Conservation (phyloP, 768 basidiomycete genomes). For the Suillus placidus region DNA sequence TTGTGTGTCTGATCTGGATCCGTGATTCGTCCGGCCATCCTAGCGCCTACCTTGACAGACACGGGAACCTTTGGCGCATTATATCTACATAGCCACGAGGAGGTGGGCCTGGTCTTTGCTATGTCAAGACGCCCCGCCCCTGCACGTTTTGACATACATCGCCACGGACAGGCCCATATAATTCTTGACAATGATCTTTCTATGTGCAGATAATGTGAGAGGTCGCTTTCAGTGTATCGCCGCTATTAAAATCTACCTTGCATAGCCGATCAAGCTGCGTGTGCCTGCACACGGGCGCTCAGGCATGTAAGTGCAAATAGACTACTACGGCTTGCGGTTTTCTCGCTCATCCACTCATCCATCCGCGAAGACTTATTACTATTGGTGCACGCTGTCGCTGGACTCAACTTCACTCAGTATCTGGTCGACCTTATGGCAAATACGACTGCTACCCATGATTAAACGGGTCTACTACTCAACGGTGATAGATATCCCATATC, state of each 20-base stretch:
- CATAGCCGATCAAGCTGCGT: background rate
- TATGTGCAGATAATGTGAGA: background rate
- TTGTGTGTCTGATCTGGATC: background rate
- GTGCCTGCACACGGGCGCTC: background rate
- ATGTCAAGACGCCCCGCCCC: background rate
- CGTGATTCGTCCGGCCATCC: background rate
- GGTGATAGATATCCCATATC: background rate
- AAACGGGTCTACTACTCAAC: conserved; percentile 11
- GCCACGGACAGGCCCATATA: background rate
- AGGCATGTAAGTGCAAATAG: background rate
- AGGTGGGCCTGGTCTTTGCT: background rate
- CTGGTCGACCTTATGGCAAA: conserved; percentile 14
- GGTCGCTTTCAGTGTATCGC: background rate
- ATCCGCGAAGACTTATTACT: background rate
- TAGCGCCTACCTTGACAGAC: background rate
- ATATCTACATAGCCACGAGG: background rate
- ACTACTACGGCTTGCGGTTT: background rate
- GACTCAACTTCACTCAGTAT: conserved; percentile 16
- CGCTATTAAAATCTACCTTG: background rate
- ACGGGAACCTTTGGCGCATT: background rate
- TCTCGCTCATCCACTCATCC: background rate
- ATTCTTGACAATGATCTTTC: background rate
- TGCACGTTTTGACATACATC: background rate
- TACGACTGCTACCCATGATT: background rate
- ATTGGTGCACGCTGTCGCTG: background rate